Evolutionary conservation across 306 rosid species (phyloP).

Genomic region (Cajanus cajan): DNA sequence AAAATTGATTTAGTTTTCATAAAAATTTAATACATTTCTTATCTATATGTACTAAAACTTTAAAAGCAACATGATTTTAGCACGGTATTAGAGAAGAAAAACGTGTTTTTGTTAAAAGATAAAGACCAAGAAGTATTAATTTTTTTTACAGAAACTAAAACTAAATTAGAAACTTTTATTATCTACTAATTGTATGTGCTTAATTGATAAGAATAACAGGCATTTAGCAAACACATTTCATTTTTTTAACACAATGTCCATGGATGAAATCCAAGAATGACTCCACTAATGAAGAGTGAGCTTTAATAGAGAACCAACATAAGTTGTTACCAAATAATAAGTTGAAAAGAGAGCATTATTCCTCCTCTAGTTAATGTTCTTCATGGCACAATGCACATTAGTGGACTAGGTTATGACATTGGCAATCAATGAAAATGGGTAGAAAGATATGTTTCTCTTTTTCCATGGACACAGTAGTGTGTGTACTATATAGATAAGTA

Average conservation of each 20-base stretch:
- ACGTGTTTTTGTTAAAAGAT: background rate
- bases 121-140: background rate
- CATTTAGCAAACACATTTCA: background rate
- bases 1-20: background rate
- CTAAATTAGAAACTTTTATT: background rate
- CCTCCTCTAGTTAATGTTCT: background rate
- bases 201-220: background rate
- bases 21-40: background rate
- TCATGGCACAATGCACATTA: conserved; percentile 16
- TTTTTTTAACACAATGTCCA: background rate
- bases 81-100: background rate
- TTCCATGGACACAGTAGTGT: conserved; percentile 6
- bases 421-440: background rate
- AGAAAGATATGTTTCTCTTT: background rate
- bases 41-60: background rate
- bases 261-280: background rate
- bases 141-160: background rate
- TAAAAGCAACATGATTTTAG: background rate
- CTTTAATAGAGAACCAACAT: background rate
- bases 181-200: background rate
- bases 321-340: background rate
- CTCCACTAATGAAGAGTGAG: background rate
- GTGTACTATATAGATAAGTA: background rate
- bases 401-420: conserved; percentile 1
- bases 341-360: background rate